Conservation (phyloP, 2,329 filamentous ascomycete species). For the Talaromyces atroroseus region DNA sequence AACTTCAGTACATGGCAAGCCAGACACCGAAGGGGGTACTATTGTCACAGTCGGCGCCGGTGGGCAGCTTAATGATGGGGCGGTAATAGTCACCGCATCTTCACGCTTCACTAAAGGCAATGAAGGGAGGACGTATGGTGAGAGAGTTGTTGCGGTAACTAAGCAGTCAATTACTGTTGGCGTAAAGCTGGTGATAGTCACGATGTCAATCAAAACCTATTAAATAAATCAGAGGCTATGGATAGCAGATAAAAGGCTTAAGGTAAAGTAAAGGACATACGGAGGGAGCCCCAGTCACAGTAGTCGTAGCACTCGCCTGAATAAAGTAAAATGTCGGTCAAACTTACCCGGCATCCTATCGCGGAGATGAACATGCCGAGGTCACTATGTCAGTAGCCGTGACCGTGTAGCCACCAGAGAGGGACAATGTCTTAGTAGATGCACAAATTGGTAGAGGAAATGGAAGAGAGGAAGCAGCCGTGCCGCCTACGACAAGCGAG, state of each 20-base stretch:
- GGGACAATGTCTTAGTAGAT: not conserved
- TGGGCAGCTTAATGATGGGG: not conserved
- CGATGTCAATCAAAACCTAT: not conserved
- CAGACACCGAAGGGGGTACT: not conserved
- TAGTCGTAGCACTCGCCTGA: slow-evolving; percentile 2
- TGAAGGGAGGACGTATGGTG: not conserved
- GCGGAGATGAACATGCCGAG: not conserved
- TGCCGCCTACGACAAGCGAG: not conserved
- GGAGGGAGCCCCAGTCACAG: not conserved
- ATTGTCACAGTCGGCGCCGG: slow-evolving; percentile 3
- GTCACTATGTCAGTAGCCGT: slow-evolving; percentile 4
- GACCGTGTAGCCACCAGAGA: slow-evolving; percentile 1
- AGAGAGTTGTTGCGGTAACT: slow-evolving; percentile 2
- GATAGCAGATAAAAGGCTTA: too few relatives aligned
- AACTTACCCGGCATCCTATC: not conserved
- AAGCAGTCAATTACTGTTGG: slow-evolving; percentile 4
- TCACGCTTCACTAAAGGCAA: not conserved
- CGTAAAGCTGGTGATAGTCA: slow-evolving; percentile 1
- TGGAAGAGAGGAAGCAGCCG: not conserved
- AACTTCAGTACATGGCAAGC: slow-evolving; percentile 1
- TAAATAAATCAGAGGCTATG: not conserved
- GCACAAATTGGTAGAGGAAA: slow-evolving; percentile 2
- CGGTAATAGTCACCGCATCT: not conserved
- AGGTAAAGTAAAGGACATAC: not conserved
- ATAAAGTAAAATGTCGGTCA: not conserved